Base-by-base conservation (phyloP, 176 grass and related monocot species). In the Eragrostis curvula region DNA sequence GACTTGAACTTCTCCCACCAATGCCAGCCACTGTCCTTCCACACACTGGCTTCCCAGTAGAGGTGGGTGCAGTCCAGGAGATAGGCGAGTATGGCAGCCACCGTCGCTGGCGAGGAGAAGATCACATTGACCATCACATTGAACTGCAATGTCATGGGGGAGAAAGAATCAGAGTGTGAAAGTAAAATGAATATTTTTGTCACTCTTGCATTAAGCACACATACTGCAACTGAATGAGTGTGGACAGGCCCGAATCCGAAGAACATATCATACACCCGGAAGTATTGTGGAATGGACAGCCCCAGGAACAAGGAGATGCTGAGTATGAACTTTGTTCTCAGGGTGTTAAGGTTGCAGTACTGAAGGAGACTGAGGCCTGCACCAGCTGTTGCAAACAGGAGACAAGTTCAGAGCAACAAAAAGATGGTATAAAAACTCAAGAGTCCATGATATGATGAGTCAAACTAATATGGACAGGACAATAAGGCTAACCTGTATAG, bases 111-210 rank as follows among this genome's bases (percentile, higher is more conserved):
- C 7, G 96, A 96, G 3, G 88, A 98, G 85, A 96, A 95, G 75
- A 95, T 93, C 76, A 96, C 93, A 39, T 98, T 95, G 49, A 95
- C 85, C 42, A 98, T 90, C 81, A 91, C 93, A 68, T 98, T 98
- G 72, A 93, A 93, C 96, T 98, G 90, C 89, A 78, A 72, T 17
- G n/a, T 44, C 18, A 85, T 44, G 28, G 68, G 58, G 21, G 40
- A 71, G 83, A 27, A 41, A 51, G n/a, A 45, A 44, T 87, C 68
- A 84, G 68, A 50, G 17, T 68, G 10, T 90, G 71, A 7, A 74
- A 46, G 18, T 29, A 61, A 72, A 10, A 24, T 32, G 28, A 78
- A 1, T 46, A 29, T 32, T 8, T n/a, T 20, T 42, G 13, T 73
- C 50, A 59, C 29, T 41, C 7, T 13, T 60, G 50, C 28, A 40